Evolutionary conservation across 2,329 filamentous ascomycete genomes (phyloP).

Genomic region (Raffaelea deltoideospora): DNA sequence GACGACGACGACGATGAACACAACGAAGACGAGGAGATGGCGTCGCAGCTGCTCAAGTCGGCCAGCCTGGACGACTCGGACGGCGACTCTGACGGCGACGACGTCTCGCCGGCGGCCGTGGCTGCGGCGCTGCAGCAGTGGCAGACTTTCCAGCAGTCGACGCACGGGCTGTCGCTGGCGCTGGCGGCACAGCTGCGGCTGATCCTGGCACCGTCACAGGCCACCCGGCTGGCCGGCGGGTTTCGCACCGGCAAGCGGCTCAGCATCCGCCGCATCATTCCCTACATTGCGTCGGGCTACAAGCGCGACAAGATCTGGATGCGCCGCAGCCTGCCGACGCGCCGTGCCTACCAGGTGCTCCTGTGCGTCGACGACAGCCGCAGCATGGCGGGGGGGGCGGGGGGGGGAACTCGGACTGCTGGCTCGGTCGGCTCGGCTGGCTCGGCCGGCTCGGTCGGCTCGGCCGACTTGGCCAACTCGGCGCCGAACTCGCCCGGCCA

Average conservation of each 20-base stretch:
- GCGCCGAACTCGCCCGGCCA: conserved; percentile 26
- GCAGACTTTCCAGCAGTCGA: conserved; percentile 70
- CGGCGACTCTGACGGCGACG: conserved; percentile 15
- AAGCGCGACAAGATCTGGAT: conserved; percentile 99
- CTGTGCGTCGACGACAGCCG: conserved; percentile 93
- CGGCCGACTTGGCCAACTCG: neutral
- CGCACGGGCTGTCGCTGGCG: conserved; percentile 72
- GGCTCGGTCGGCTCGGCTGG: neutral
- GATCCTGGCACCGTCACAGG: conserved; percentile 85
- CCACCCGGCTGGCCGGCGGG: conserved; percentile 89
- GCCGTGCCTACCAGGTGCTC: conserved; percentile 92
- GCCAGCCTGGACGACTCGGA: conserved; percentile 46
- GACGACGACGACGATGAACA: conserved; percentile 35
- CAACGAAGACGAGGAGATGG: conserved; percentile 33
- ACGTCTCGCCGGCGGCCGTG: conserved; percentile 29
- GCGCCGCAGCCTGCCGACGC: conserved; percentile 78
- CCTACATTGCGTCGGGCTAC: conserved; percentile 95
- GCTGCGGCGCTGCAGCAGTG: conserved; percentile 57
- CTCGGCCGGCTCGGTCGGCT: neutral
- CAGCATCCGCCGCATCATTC: conserved; percentile 98
- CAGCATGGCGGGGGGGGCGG: conserved; percentile 60
- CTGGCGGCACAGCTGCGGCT: conserved; percentile 90
- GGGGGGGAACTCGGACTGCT: no score
- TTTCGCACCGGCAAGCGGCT: conserved; percentile 96
- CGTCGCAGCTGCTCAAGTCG: conserved; percentile 47